phyloP scores from a whole-genome alignment of 441 rosid genomes.

The Pelargonium cotyledonis region DNA sequence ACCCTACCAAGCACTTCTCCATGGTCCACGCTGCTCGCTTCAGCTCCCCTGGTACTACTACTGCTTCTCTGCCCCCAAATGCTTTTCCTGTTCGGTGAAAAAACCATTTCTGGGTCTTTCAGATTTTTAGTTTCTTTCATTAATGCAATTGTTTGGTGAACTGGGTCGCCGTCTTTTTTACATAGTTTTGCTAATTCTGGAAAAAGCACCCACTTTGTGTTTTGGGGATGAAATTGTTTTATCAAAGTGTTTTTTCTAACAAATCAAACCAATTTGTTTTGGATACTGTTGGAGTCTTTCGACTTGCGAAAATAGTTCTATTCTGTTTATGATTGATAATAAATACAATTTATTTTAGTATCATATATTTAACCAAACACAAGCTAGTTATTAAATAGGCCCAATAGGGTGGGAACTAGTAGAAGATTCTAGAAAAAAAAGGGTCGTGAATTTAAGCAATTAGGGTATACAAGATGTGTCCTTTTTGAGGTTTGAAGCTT shows the following conservation, averaged over 20 bases:
- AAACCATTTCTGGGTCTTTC: neutral
- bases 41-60: constrained; percentile 23
- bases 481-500: neutral
- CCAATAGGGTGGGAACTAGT: neutral
- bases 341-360: neutral
- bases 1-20: constrained; percentile 33
- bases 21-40: constrained; percentile 27
- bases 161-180: neutral
- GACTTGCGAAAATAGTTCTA: too few species aligned
- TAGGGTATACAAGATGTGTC: neutral
- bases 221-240: neutral
- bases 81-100: neutral
- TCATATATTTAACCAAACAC: neutral
- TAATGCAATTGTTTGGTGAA: neutral
- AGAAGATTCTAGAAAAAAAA: neutral
- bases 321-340: neutral
- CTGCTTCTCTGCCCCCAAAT: neutral
- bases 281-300: too few species aligned
- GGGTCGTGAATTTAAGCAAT: neutral
- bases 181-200: neutral
- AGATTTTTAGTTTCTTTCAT: neutral
- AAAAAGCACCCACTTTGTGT: neutral
- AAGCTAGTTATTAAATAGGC: neutral
- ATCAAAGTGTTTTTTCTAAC: too few species aligned
- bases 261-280: too few species aligned